Conservation (phyloP, 768 basidiomycete species). For the Boletus rubescentipes region DNA sequence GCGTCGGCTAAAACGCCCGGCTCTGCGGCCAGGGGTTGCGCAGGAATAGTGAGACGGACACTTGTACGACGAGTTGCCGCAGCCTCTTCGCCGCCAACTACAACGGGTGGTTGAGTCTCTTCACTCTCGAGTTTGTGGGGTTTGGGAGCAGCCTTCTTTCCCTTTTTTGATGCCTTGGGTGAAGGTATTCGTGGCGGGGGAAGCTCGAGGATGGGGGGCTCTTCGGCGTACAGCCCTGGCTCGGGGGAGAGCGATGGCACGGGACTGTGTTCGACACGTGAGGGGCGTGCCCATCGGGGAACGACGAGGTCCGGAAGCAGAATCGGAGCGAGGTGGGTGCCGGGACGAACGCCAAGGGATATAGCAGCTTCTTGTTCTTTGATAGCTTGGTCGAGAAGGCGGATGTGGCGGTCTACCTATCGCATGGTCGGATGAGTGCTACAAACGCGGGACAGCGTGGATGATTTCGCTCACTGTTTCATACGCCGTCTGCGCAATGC, state of each 20-base stretch:
- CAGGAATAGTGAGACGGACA: slow-evolving; percentile 39
- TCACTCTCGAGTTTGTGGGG: slow-evolving; percentile 18
- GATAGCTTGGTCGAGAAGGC: slow-evolving; percentile 74
- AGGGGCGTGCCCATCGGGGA: slow-evolving; percentile 50
- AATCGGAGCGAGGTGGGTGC: slow-evolving; percentile 52
- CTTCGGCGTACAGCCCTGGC: slow-evolving; percentile 20
- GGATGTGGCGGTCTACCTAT: slow-evolving; percentile 79
- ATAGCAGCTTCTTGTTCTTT: slow-evolving; percentile 58
- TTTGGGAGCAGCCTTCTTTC: slow-evolving; percentile 20
- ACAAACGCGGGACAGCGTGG: neutral
- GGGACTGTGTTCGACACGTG: slow-evolving; percentile 44
- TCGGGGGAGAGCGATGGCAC: slow-evolving; percentile 37
- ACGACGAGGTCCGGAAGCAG: slow-evolving; percentile 63
- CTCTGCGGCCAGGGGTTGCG: slow-evolving; percentile 16
- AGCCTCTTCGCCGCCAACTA: slow-evolving; percentile 10
- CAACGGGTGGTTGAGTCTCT: slow-evolving; percentile 9
- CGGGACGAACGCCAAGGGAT: slow-evolving; percentile 50
- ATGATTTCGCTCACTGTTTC: slow-evolving; percentile 55
- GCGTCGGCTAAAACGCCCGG: slow-evolving; percentile 36
- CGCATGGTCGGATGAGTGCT: neutral
- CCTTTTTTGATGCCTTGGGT: slow-evolving; percentile 22
- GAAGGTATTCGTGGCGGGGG: slow-evolving; percentile 9
- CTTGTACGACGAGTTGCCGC: slow-evolving; percentile 18
- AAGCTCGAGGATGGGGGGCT: slow-evolving; percentile 7
- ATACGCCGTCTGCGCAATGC: slow-evolving; percentile 66